Evolutionary conservation across 129 eudicot species (phyloP).

Genomic region (Flaveria robusta): DNA sequence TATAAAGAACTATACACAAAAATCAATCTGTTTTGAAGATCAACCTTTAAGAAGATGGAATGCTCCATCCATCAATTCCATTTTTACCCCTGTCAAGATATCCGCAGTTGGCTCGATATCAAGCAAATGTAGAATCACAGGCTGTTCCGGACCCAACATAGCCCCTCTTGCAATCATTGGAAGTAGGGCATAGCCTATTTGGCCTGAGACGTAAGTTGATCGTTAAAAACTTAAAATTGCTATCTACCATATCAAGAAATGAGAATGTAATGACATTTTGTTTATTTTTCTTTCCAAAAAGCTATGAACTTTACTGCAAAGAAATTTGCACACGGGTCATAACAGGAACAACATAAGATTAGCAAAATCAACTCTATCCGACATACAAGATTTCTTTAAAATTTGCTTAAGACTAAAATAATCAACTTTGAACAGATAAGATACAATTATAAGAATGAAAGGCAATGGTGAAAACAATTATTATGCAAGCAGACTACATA

Average conservation of each 20-base stretch:
- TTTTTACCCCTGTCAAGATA: conserved; percentile 81
- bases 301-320: conserved; percentile 14
- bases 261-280: neutral
- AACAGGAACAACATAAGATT: too few relatives aligned
- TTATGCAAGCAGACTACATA: neutral
- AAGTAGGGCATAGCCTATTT: conserved; percentile 91
- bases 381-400: too few relatives aligned
- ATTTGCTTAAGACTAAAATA: neutral
- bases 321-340: neutral
- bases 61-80: conserved; percentile 90
- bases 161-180: conserved; percentile 94
- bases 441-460: neutral
- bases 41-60: conserved; percentile 92
- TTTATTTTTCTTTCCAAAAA: neutral
- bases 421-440: neutral
- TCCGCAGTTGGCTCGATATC: conserved; percentile 83
- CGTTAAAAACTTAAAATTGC: neutral
- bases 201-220: conserved; percentile 51
- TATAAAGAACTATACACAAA: neutral
- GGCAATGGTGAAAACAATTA: neutral
- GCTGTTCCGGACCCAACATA: conserved; percentile 89
- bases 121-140: conserved; percentile 84
- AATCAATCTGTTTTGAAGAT: neutral
- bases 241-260: conserved; percentile 11
- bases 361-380: too few relatives aligned